Evolutionary conservation across 2,329 filamentous ascomycete genomes (phyloP), one percentile per base, ranked within the genome.

Genomic region (Bipolaris bicolor): DNA sequence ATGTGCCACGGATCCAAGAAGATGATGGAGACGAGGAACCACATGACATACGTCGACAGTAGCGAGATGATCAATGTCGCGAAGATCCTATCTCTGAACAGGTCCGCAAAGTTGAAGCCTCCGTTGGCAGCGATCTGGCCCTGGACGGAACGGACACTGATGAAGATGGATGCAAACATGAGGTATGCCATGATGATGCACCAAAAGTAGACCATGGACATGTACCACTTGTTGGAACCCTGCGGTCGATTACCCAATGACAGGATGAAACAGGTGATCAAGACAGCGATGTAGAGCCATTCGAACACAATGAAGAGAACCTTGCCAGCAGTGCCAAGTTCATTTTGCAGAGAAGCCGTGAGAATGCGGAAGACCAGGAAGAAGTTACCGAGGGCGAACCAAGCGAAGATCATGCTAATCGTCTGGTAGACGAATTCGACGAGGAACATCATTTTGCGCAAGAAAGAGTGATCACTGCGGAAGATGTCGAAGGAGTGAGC

Each of bases 1-100:
- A 99, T 98, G 80, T 99, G 95, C 94, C 95, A 99, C 3, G 95
- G 95, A 76, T 99, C 95, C 77, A 98, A 88, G 88, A 98, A 98
- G 66, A 99, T 82, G 64, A 99, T 83, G 7, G 92, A 97, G 0
- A 92, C 90, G 49, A 99, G 79, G 58, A 98, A 85, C 90, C 93
- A 99, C 70, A 99, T 88, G 61, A 96, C 84, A 74, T 95, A 99
- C 0, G 95, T 99, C 10, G 92, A 95, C 69, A 90, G 85, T 70
- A 98, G 86, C 0, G 93, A 97, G 49, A 99, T 87, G 67, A 99
- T 95, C 62, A 99, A 84, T 33, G 92, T 96, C 77, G 95, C 92
- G 80, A 99, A 98, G 57, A 96, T 86, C 62, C 87, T 83, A 76
- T 99, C 96, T 69, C 87, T 89, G 79, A 98, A 93, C 3, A 99